Evolutionary conservation across 2,329 filamentous ascomycete species (phyloP).

Genomic region (Claviceps humidiphila): DNA sequence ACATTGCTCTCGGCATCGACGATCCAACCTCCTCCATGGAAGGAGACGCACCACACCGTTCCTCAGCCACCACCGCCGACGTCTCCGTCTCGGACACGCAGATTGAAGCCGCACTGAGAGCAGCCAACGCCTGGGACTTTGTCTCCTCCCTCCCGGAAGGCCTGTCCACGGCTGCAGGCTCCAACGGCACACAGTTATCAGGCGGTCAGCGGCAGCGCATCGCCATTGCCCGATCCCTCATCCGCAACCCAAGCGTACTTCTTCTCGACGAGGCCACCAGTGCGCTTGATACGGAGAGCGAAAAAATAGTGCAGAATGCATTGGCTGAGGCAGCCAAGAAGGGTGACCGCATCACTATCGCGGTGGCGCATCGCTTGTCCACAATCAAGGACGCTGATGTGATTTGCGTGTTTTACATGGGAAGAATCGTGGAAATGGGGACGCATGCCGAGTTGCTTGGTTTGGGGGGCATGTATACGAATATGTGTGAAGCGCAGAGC

Average conservation of each 20-base stretch:
- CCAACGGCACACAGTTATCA: slow-evolving; percentile 20
- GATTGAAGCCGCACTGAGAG: slow-evolving; percentile 30
- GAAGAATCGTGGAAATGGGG: slow-evolving; percentile 42
- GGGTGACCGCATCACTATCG: slow-evolving; percentile 83
- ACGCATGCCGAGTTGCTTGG: slow-evolving; percentile 41
- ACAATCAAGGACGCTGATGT: slow-evolving; percentile 66
- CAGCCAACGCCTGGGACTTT: slow-evolving; percentile 37
- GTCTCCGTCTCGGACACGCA: slow-evolving; percentile 17
- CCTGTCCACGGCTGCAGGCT: slow-evolving; percentile 74
- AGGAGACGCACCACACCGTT: slow-evolving; percentile 1
- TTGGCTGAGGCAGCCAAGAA: slow-evolving; percentile 59
- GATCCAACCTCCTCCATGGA: slow-evolving; percentile 9
- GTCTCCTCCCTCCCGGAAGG: slow-evolving; percentile 79
- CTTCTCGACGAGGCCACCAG: slow-evolving; percentile 91
- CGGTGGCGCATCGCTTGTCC: slow-evolving; percentile 79
- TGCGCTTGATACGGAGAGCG: slow-evolving; percentile 85
- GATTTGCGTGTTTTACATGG: slow-evolving; percentile 48
- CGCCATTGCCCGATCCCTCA: slow-evolving; percentile 16
- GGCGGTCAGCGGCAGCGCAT: slow-evolving; percentile 11
- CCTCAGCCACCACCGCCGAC: slow-evolving; percentile 9
- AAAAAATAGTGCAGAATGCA: slow-evolving; percentile 82
- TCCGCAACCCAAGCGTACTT: slow-evolving; percentile 85
- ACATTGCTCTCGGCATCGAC: slow-evolving; percentile 39
- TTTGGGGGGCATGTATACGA: slow-evolving; percentile 31
- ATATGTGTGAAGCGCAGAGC: slow-evolving; percentile 22